Percentiles rank a stretch among this genome's conserved stretches.
These are phyloP conservation scores for Phytophthora hibernalis DNA, from an alignment of 352 stramenopile genomes.

Conservation along the genomic window DNA sequence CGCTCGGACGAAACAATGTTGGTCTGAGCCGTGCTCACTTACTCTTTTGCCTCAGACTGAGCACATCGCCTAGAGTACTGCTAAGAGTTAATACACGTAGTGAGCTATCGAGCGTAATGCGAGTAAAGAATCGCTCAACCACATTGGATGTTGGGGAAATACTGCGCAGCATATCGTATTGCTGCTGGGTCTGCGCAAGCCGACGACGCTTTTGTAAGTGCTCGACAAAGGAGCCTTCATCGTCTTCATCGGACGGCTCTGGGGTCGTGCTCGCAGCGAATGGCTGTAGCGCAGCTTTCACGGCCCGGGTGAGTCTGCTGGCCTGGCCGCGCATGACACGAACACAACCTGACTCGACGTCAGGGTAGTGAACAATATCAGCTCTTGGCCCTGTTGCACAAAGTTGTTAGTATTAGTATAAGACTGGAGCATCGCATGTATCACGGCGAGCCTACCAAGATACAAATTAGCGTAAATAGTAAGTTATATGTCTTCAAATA, in stretches of 20 bases:
- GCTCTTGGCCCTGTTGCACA: conserved; percentile 1
- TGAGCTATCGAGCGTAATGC: no score
- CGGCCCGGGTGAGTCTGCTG: not conserved
- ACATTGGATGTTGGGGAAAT: no score
- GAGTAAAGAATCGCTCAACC: no score
- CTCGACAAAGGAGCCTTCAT: no score
- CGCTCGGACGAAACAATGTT: no score
- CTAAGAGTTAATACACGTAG: no score
- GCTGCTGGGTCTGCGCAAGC: not conserved
- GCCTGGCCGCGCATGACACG: not conserved
- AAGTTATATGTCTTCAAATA: no score
- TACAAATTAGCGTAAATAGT: not conserved
- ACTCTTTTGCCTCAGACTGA: no score
- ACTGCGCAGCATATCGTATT: not conserved
- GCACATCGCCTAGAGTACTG: no score
- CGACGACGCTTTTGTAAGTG: not conserved
- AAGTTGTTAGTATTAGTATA: not conserved
- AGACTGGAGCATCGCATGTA: no score
- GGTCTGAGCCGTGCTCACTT: no score
- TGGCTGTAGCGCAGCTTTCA: conserved; percentile 4
- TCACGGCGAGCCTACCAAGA: no score
- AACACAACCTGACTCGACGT: conserved; percentile 14
- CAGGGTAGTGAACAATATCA: conserved; percentile 14
- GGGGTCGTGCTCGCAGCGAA: not conserved
- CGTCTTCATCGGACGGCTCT: not conserved